Evolutionary conservation across 495 filamentous ascomycete genomes (phyloP).

Genomic region (Pyrenula massariospora): DNA sequence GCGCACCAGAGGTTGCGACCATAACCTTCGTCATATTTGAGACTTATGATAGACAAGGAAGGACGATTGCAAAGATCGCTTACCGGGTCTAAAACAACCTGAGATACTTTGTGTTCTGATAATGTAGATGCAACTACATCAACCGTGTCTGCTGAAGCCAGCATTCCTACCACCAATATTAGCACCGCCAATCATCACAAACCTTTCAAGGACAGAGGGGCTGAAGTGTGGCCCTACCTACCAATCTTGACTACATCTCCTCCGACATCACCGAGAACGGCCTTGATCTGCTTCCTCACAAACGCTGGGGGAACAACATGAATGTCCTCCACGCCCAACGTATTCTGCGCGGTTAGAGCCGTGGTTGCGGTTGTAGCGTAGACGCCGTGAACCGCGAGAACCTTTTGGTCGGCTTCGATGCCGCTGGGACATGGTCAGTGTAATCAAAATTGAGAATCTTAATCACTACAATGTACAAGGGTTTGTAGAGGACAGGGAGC

Average conservation of each 20-base stretch:
- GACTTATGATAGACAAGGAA: slow-evolving; percentile 2
- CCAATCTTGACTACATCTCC: slow-evolving; percentile 88
- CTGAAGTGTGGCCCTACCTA: slow-evolving; percentile 20
- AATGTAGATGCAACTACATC: slow-evolving; percentile 61
- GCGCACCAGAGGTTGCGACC: slow-evolving; percentile 76
- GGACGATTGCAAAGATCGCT: background rate
- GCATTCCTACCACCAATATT: slow-evolving; percentile 54
- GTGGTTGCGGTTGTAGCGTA: slow-evolving; percentile 97
- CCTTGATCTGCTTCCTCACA: slow-evolving; percentile 73
- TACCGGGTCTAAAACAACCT: slow-evolving; percentile 78
- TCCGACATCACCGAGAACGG: slow-evolving; percentile 69
- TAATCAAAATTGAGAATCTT: slow-evolving; percentile 1
- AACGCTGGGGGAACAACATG: slow-evolving; percentile 70
- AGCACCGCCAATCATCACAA: background rate
- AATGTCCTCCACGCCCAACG: slow-evolving; percentile 68
- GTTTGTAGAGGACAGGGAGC: slow-evolving; percentile 2
- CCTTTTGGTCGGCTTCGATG: slow-evolving; percentile 95
- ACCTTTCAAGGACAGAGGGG: background rate
- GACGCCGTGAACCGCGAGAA: slow-evolving; percentile 79
- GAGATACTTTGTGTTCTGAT: slow-evolving; percentile 42
- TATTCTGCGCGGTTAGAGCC: slow-evolving; percentile 91
- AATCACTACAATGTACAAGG: slow-evolving; percentile 5
- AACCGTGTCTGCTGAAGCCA: slow-evolving; percentile 69
- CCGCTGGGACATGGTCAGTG: slow-evolving; percentile 41
- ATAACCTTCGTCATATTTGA: slow-evolving; percentile 55